Conservation (phyloP, 2,329 filamentous ascomycete species). For the Pseudopyricularia javanii region DNA sequence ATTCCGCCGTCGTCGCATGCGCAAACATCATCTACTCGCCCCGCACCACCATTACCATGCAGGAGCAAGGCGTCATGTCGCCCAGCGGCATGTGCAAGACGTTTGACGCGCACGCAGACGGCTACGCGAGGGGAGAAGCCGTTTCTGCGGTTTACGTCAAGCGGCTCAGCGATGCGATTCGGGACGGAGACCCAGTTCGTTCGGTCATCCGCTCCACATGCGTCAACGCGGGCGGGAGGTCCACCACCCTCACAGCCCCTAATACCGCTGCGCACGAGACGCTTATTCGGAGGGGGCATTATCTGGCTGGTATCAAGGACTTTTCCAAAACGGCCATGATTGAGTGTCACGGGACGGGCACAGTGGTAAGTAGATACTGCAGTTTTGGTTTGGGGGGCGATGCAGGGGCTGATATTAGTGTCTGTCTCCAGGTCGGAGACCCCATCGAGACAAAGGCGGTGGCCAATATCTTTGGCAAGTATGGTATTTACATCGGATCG, state of each 20-base stretch:
- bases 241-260: constrained; percentile 22
- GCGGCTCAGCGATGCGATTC: constrained; percentile 28
- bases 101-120: constrained; percentile 32
- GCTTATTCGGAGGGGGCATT: constrained; percentile 19
- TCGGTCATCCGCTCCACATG: constrained; percentile 24
- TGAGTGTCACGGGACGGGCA: constrained; percentile 21
- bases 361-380: constrained; percentile 5
- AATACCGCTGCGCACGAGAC: constrained; percentile 14
- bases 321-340: constrained; percentile 17
- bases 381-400: neutral
- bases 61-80: constrained; percentile 22
- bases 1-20: constrained; percentile 21
- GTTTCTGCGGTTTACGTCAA: constrained; percentile 31
- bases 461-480: constrained; percentile 13
- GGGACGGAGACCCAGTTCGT: constrained; percentile 29
- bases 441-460: constrained; percentile 22
- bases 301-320: constrained; percentile 12
- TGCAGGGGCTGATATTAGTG: neutral
- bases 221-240: constrained; percentile 29
- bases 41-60: constrained; percentile 15
- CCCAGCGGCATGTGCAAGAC: constrained; percentile 17
- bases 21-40: constrained; percentile 22
- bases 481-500: constrained; percentile 15
- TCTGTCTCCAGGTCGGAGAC: constrained; percentile 17
- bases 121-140: constrained; percentile 39